Base-by-base conservation (phyloP, 148 eudicot species). In the Pharnaceum exiguum region DNA sequence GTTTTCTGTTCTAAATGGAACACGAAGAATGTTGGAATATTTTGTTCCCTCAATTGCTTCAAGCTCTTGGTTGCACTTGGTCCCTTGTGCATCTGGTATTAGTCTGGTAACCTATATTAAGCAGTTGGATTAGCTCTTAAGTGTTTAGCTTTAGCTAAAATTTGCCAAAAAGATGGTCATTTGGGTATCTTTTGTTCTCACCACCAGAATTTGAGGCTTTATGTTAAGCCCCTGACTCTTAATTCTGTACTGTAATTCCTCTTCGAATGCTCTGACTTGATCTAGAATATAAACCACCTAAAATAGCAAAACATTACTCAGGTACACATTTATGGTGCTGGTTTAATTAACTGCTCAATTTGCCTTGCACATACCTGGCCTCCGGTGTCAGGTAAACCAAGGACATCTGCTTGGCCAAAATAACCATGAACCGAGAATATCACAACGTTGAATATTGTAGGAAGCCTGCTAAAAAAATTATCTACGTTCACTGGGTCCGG, bases 341-440 rank as follows among this genome's bases (percentile, higher is more conserved):
- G 18, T 47, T 43, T 55, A 25, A 23, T 46, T 23, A 59, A 51
- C 42, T 40, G 24, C 40, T 57, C 25, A 12, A 29, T 15, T 24
- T 26, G 42, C 38, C 10, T 46, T 43, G 10, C 45, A 17, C 21
- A 7, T 73, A 87, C 97, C 93, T 91, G 98, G 10, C 98, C 98
- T n/a, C 98, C 98, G 5, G 96, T 91, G 59, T 91, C 98, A 5
- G 98, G 96, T 75, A 91, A 81, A 45, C 98, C 98, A 3, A 91
- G 94, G 52, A 91, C 98, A 71, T 87, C 78, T 12, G 82, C 67
- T 68, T 91, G 96, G 26, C 98, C 98, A 48, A 91, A 91, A 68
- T 87, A 91, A 37, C 98, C 98, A 71, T 91, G 98, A 17, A 83
- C 82, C 0, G 98, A 91, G 80, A 91, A 87, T 29, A 87, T 68